phyloP scores from a whole-genome alignment of 805 yeast species.

The Kluyveromyces wickerhamii region DNA sequence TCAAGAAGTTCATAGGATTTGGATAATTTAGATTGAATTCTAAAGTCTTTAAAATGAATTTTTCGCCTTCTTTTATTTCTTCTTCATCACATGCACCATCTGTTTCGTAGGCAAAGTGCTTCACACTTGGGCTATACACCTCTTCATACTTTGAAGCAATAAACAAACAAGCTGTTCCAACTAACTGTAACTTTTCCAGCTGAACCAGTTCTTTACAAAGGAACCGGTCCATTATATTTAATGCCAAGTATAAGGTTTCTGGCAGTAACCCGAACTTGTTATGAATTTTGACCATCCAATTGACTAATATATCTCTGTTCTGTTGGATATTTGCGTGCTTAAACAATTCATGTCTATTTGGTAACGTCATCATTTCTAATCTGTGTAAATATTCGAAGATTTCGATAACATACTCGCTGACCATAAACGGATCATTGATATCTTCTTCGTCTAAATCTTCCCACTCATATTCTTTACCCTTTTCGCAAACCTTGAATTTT shows the following conservation, averaged over 20 bases:
- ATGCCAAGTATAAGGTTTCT: slow-evolving; percentile 77
- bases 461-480: slow-evolving; percentile 40
- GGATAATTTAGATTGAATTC: slow-evolving; percentile 79
- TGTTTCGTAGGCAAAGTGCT: slow-evolving; percentile 78
- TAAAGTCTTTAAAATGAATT: slow-evolving; percentile 63
- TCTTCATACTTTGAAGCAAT: slow-evolving; percentile 93
- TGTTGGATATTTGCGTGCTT: slow-evolving; percentile 37
- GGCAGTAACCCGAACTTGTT: slow-evolving; percentile 75
- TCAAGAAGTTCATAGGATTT: slow-evolving; percentile 85
- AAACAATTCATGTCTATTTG: slow-evolving; percentile 34
- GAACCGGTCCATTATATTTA: slow-evolving; percentile 82
- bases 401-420: slow-evolving; percentile 82
- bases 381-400: slow-evolving; percentile 74
- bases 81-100: slow-evolving; percentile 79
- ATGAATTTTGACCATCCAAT: slow-evolving; percentile 91
- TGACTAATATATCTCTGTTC: slow-evolving; percentile 73
- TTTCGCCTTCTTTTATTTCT: slow-evolving; percentile 81
- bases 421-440: slow-evolving; percentile 80
- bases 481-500: slow-evolving; percentile 27
- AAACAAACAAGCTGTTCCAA: slow-evolving; percentile 80
- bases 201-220: slow-evolving; percentile 71
- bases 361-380: slow-evolving; percentile 65
- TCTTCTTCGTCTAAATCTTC: slow-evolving; percentile 79
- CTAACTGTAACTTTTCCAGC: slow-evolving; percentile 71
- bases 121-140: slow-evolving; percentile 80